Evolutionary conservation across 345 rosid species (phyloP).

Genomic region (Tarenaya hassleriana): DNA sequence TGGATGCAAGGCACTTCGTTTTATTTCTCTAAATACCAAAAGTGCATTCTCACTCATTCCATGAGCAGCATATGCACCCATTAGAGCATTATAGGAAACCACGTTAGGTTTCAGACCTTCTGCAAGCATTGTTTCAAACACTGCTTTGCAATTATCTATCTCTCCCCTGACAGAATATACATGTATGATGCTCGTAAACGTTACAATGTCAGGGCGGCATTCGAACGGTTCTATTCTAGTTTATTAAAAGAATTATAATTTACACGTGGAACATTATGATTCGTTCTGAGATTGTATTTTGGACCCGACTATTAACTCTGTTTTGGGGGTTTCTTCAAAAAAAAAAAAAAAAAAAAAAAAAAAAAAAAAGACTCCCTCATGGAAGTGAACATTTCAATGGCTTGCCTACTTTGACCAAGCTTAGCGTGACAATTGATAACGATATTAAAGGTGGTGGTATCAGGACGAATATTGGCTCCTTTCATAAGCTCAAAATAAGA

Average conservation of each 20-base stretch:
- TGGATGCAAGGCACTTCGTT: constrained; percentile 51
- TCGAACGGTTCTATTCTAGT: too few relatives aligned
- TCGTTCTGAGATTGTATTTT: too few relatives aligned
- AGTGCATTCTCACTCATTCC: constrained; percentile 79
- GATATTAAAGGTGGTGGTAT: constrained; percentile 78
- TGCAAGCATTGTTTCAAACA: constrained; percentile 67
- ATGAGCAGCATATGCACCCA: constrained; percentile 79
- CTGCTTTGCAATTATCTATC: constrained; percentile 65
- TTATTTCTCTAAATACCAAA: constrained; percentile 63
- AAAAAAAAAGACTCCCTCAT: too few relatives aligned
- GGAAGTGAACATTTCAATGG: constrained; percentile 65
- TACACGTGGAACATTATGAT: too few relatives aligned
- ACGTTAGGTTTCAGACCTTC: constrained; percentile 82
- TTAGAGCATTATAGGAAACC: constrained; percentile 66
- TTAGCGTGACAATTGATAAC: constrained; percentile 71
- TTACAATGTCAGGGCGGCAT: constrained; percentile 67
- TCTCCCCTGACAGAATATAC: constrained; percentile 69
- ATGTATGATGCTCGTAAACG: constrained; percentile 73
- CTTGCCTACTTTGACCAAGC: constrained; percentile 65
- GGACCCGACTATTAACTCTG: too few relatives aligned
- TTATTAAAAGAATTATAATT: too few relatives aligned
- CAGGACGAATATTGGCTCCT: constrained; percentile 75
- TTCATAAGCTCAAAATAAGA: constrained; percentile 88
- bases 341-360: too few relatives aligned
- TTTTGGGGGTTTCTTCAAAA: too few relatives aligned